Evolutionary conservation across 768 basidiomycete genomes (phyloP), one percentile per base, ranked within the genome.

Genomic region (Agrocybe chaxingu): DNA sequence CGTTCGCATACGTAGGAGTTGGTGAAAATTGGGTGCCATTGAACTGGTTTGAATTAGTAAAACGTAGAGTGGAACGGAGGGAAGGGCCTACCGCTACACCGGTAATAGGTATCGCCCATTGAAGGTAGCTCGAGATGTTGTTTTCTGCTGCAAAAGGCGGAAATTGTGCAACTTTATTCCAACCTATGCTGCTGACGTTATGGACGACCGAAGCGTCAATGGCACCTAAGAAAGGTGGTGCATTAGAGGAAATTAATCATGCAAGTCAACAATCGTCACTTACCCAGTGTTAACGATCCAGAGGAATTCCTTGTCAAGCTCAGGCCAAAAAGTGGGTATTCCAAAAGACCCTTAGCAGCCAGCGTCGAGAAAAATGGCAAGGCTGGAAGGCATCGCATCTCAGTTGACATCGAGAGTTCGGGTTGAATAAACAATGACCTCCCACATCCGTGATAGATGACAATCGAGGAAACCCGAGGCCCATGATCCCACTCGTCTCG

Each of bases 271-370:
- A 5, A 24, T 24, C 24, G 24, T 24, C 24, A 24, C 67, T 19
- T 57, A 86, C 88, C 89, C 11, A 92, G 56, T 2, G 88, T 68
- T 16, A 92, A 70, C 13, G 81, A 76, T 8, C 89, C 89, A 8
- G 74, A 77, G 2, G 67, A 61, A 59, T 85, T 82, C 39, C 73
- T 70, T 0, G 81, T 79, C 54, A 91, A 67, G 57, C 76, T 82
- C 24, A 92, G 57, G n/a, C 84, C 87, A 57, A 91, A 91, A 7
- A 92, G 59, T 1, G 89, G 89, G 61, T 89, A 92, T 32, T 81
- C 79, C 42, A 91, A 66, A 30, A 77, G 66, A 12, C 87, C 89
- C 53, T 77, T 72, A 51, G 82, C 73, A 7, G 84, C 81, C 44
- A 91, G 70, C 16, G 66, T 76, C 3, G 79, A 70, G 41, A 91